These are phyloP conservation scores for Diaporthe caulivora DNA, from an alignment of 2,329 filamentous ascomycete genomes.

Conservation along the genomic window DNA sequence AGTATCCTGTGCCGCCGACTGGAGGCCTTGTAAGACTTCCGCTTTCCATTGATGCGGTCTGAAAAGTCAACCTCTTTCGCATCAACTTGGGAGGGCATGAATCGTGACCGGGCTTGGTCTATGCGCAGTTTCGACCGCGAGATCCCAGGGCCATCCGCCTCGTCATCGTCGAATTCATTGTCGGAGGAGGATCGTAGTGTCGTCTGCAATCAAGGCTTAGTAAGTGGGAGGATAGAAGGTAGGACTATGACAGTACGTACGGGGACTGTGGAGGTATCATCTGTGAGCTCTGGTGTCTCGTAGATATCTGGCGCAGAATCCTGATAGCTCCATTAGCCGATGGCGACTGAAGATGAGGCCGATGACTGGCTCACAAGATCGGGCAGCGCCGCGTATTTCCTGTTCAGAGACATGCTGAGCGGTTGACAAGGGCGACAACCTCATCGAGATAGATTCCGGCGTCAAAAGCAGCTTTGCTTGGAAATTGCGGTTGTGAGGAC, in stretches of 20 bases:
- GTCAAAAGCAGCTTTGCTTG: neutral
- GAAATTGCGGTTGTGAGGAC: neutral
- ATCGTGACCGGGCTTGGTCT: conserved; percentile 83
- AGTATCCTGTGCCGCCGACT: conserved; percentile 74
- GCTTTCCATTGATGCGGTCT: conserved; percentile 85
- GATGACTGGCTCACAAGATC: conserved; percentile 71
- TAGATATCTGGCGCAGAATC: conserved; percentile 96
- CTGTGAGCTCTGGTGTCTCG: conserved; percentile 92
- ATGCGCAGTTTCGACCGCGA: conserved; percentile 82
- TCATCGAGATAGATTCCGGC: neutral
- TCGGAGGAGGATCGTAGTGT: conserved; percentile 70
- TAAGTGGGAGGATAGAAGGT: neutral
- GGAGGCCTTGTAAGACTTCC: conserved; percentile 84
- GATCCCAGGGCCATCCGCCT: conserved; percentile 75
- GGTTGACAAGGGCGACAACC: neutral
- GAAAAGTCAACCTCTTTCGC: conserved; percentile 88
- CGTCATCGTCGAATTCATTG: conserved; percentile 72
- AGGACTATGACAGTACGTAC: conserved; percentile 62
- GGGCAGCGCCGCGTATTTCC: conserved; percentile 85
- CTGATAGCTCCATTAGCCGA: conserved; percentile 57
- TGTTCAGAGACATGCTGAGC: conserved; percentile 75
- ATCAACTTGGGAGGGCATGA: conserved; percentile 81
- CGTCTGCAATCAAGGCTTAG: conserved; percentile 58
- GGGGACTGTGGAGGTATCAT: conserved; percentile 87
- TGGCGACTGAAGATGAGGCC: conserved; percentile 35